Conservation (phyloP, 2,329 filamentous ascomycete species). For the Colletotrichum ledebouriae region DNA sequence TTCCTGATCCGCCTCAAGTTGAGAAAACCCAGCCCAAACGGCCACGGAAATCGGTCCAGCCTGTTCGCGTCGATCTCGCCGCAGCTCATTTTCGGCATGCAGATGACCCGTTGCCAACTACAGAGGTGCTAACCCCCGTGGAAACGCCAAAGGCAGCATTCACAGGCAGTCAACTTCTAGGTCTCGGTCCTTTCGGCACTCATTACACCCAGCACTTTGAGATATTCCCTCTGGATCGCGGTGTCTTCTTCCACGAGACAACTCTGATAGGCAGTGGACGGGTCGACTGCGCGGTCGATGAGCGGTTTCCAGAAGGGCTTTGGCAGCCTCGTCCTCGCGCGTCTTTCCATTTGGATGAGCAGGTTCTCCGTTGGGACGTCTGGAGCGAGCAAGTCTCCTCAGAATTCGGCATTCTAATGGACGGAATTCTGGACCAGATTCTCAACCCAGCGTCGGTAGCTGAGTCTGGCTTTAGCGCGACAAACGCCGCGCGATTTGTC, state of each 20-base stretch:
- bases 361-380: constrained; percentile 64
- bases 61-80: constrained; percentile 61
- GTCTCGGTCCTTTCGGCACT: constrained; percentile 72
- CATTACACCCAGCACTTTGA: constrained; percentile 74
- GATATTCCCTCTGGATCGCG: constrained; percentile 67
- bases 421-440: constrained; percentile 67
- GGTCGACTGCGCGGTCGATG: constrained; percentile 56
- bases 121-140: constrained; percentile 32
- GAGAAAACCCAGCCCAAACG: constrained; percentile 43
- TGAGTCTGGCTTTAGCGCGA: constrained; percentile 39
- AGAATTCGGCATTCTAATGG: constrained; percentile 72
- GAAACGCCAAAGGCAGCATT: constrained; percentile 29
- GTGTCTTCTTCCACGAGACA: constrained; percentile 70
- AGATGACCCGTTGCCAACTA: constrained; percentile 62
- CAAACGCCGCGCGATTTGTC: constrained; percentile 56
- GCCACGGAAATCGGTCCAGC: constrained; percentile 60
- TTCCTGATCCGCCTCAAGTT: constrained; percentile 16
- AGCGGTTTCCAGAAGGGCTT: constrained; percentile 48
- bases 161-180: constrained; percentile 45
- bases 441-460: constrained; percentile 3
- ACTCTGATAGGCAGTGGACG: constrained; percentile 70
- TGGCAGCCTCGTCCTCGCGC: constrained; percentile 50
- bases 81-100: constrained; percentile 67
- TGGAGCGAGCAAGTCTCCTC: constrained; percentile 73
- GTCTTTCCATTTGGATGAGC: constrained; percentile 62